Evolutionary conservation across 352 stramenopile species (phyloP).

Genomic region (Globisporangium recalcitrans): DNA sequence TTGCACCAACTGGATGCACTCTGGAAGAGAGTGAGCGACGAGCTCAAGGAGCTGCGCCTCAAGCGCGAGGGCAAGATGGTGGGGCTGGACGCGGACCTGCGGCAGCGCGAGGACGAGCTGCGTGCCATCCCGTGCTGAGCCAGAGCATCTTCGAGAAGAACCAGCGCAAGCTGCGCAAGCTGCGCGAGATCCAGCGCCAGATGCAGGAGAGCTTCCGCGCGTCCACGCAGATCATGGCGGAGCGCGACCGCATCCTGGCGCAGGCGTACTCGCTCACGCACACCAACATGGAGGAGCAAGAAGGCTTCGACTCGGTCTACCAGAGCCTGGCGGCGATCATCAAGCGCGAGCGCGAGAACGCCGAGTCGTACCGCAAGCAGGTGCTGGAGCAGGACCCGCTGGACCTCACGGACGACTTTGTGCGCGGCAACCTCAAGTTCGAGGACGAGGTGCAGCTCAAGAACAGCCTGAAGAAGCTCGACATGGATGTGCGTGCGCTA

Average conservation of each 20-base stretch:
- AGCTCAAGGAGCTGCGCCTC: constrained; percentile 60
- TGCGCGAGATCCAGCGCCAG: constrained; percentile 67
- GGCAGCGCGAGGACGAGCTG: constrained; percentile 50
- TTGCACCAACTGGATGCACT: constrained; percentile 61
- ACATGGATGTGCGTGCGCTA: constrained; percentile 25
- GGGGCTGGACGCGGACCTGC: constrained; percentile 50
- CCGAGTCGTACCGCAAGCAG: constrained; percentile 73
- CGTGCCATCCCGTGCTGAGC: constrained; percentile 54
- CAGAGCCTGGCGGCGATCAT: constrained; percentile 68
- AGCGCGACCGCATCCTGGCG: constrained; percentile 64
- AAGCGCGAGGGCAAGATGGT: constrained; percentile 77
- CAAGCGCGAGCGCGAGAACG: constrained; percentile 66
- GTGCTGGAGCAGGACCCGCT: constrained; percentile 67
- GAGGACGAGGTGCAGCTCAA: constrained; percentile 77
- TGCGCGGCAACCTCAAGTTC: constrained; percentile 68
- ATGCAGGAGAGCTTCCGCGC: constrained; percentile 72
- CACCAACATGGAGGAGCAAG: constrained; percentile 72
- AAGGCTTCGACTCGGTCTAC: constrained; percentile 70
- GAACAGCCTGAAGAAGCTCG: constrained; percentile 52
- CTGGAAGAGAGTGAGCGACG: constrained; percentile 60
- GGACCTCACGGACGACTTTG: constrained; percentile 62
- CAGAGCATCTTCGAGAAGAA: constrained; percentile 81
- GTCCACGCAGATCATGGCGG: constrained; percentile 64
- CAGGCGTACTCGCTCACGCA: constrained; percentile 62
- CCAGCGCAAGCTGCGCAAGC: constrained; percentile 57